Conservation (phyloP, 768 basidiomycete genomes). For the Lactarius quietus region DNA sequence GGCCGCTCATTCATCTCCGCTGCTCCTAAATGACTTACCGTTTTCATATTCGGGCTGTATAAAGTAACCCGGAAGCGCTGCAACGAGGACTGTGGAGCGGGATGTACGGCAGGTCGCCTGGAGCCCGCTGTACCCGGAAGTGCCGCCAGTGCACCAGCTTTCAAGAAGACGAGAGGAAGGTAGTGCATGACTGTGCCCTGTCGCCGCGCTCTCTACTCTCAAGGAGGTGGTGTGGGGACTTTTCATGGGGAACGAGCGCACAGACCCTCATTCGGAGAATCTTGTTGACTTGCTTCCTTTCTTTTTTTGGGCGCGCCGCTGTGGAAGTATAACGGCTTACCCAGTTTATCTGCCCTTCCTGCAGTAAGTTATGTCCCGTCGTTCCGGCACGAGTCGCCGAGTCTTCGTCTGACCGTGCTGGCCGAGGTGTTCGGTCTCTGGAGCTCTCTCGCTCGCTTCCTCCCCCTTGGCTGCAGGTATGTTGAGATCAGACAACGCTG, state of each 20-base stretch:
- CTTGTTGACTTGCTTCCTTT: not conserved
- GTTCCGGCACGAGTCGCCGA: not conserved
- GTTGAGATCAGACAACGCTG: no score
- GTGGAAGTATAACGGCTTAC: not conserved
- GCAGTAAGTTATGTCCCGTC: no score
- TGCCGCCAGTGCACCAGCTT: no score
- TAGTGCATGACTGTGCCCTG: no score
- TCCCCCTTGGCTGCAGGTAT: not conserved
- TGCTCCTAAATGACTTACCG: not conserved
- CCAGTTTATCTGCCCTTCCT: not conserved
- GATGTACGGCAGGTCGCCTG: not conserved
- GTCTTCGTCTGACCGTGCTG: conserved; percentile 11
- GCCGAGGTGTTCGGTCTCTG: no score
- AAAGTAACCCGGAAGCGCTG: no score
- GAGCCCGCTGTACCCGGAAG: no score
- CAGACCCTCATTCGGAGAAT: not conserved
- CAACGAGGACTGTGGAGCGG: not conserved
- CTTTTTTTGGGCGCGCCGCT: not conserved
- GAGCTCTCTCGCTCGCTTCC: conserved; percentile 29
- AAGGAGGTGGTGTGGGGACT: no score
- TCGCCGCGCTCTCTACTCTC: not conserved
- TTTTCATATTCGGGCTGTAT: not conserved
- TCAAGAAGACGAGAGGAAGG: no score
- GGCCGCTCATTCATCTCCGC: not conserved
- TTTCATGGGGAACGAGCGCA: not conserved